Conservation (phyloP, 495 filamentous ascomycete species). For the Aspergillus carlsbadensis region DNA sequence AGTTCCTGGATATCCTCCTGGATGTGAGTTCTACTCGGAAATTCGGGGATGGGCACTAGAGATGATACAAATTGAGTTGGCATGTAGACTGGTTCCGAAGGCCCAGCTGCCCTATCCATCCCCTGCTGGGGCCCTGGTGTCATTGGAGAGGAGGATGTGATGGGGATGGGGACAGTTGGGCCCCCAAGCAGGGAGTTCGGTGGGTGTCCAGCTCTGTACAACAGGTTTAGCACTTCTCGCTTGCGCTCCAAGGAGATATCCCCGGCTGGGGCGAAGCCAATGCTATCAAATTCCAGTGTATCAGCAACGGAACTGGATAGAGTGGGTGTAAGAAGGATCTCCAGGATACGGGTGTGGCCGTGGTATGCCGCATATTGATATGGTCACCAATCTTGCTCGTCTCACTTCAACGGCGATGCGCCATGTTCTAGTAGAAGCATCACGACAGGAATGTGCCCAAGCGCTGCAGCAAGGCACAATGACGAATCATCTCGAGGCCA, state of each 20-base stretch:
- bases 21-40: neutral
- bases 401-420: constrained; percentile 37
- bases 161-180: neutral
- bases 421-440: constrained; percentile 35
- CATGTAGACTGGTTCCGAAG: neutral
- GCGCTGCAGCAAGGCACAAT: constrained; percentile 41
- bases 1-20: constrained; percentile 23
- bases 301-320: constrained; percentile 9
- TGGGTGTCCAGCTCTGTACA: constrained; percentile 10
- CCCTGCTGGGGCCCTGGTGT: neutral
- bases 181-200: neutral
- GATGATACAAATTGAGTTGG: neutral
- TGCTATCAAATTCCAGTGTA: constrained; percentile 17
- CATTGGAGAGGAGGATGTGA: constrained; percentile 1
- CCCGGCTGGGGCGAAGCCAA: constrained; percentile 28
- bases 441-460: constrained; percentile 37
- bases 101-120: neutral
- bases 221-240: constrained; percentile 19
- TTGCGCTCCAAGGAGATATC: constrained; percentile 25
- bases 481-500: constrained; percentile 40
- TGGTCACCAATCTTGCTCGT: constrained; percentile 42
- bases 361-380: constrained; percentile 40
- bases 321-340: constrained; percentile 23
- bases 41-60: constrained; percentile 1
- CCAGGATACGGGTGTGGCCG: constrained; percentile 36